Conservation (phyloP, 768 basidiomycete genomes). For the Tylopilus sp. region DNA sequence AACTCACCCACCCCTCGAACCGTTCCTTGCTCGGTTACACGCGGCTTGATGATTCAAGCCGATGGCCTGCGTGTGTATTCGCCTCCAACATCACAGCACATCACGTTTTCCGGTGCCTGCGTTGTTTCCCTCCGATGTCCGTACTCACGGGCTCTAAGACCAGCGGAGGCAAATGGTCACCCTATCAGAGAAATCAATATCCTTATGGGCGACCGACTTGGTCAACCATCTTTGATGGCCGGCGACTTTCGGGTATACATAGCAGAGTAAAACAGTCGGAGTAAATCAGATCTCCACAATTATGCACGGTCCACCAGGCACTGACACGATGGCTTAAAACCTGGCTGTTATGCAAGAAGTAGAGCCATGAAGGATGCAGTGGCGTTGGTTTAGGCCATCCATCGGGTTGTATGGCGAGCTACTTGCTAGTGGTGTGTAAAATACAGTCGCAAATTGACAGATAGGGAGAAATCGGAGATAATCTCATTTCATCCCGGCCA, state of each 20-base stretch:
- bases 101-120: not conserved
- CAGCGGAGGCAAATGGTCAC: not conserved
- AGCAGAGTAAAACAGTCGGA: not conserved
- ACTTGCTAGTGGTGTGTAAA: not conserved
- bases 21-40: slow-evolving; percentile 1
- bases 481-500: not conserved
- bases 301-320: not conserved
- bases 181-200: not conserved
- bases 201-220: not conserved
- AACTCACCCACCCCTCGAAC: not conserved
- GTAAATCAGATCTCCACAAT: not conserved
- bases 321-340: not conserved
- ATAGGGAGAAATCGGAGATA: not conserved
- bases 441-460: not conserved
- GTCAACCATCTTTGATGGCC: not conserved
- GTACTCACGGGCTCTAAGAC: not conserved
- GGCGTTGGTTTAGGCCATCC: slow-evolving; percentile 11
- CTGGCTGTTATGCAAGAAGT: not conserved
- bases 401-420: not conserved
- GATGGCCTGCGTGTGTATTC: not conserved
- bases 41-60: not conserved
- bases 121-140: not conserved
- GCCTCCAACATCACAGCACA: slow-evolving; percentile 6
- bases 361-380: not conserved
- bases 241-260: slow-evolving; percentile 1